Base-by-base conservation (phyloP, 495 filamentous ascomycete genomes). In the Xylaria nigripes region DNA sequence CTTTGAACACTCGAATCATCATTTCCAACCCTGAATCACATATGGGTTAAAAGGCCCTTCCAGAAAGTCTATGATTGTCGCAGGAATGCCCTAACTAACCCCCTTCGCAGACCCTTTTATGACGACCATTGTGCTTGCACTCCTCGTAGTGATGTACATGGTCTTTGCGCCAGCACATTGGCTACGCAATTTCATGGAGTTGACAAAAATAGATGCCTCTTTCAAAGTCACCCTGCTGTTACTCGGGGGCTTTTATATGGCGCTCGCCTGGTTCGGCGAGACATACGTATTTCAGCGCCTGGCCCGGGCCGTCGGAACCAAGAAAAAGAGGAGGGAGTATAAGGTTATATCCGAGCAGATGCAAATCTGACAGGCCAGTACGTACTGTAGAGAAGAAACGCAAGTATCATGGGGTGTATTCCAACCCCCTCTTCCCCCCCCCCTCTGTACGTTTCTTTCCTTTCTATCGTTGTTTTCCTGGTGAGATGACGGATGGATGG, bases 241-340 rank as follows among this genome's bases (percentile, higher is more conserved):
- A 0, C 70, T 96, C 19, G 90, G 83, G 50, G 45, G 85, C 16
- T 73, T 75, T 7, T 86, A 84, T 48, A 85, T 96, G 53, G 61
- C 62, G 2, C 43, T 84, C 15, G 79, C 87, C 2, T 92, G 84
- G 81, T 55, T 77, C 19, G 81, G 81, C 9, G 93, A 98, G 67
- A 75, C 81, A 22, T 74, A 74, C 43, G 18, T 90, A 18, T 87
- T 96, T 47, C 84, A 84, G 34, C 64, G 69, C 48, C 61, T 96
- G 48, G 85, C 89, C n/a, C 80, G 80, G 51, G 65, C 76, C 8
- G 61, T 96, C 0, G 76, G 76, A 50, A 70, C 73, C 60, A 68
- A 73, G 27, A 96, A 95, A 71, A 81, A 84, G 62, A 76, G 89
- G 56, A 96, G 95, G 67, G 73, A 84, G 68, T 96, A 96, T 65